Conservation (phyloP, 2,329 filamentous ascomycete genomes). For the Aspergillus jensenii region DNA sequence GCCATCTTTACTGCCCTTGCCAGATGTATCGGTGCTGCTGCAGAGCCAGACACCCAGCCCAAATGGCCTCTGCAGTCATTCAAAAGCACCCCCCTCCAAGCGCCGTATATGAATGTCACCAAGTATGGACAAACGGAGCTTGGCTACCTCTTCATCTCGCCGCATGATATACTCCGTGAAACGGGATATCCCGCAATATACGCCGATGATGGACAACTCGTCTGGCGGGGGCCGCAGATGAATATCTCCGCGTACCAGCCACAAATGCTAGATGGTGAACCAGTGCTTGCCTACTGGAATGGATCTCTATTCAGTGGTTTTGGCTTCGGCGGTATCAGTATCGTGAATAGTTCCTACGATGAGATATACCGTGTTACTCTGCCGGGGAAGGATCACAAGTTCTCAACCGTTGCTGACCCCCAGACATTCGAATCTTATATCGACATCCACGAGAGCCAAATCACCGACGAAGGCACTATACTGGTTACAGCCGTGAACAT, state of each 20-base stretch:
- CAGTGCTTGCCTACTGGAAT: conserved; percentile 28
- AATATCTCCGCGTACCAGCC: conserved; percentile 19
- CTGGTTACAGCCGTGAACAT: conserved; percentile 24
- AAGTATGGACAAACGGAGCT: conserved; percentile 24
- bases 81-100: conserved; percentile 12
- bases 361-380: background rate
- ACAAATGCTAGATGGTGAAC: conserved; percentile 19
- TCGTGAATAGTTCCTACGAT: background rate
- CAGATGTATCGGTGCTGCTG: too few relatives aligned
- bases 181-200: conserved; percentile 19
- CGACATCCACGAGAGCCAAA: conserved; percentile 23
- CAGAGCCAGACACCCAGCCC: too few relatives aligned
- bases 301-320: conserved; percentile 17
- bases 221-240: conserved; percentile 23
- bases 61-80: conserved; percentile 22
- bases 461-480: conserved; percentile 22
- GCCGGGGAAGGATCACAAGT: background rate
- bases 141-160: conserved; percentile 25
- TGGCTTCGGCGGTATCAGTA: conserved; percentile 13
- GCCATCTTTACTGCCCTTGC: too few relatives aligned
- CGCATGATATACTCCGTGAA: conserved; percentile 3
- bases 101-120: conserved; percentile 23
- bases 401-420: background rate
- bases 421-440: background rate
- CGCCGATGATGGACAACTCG: conserved; percentile 26